Base-by-base conservation (phyloP, 148 eudicot genomes). In the Nepenthes gracilis region DNA sequence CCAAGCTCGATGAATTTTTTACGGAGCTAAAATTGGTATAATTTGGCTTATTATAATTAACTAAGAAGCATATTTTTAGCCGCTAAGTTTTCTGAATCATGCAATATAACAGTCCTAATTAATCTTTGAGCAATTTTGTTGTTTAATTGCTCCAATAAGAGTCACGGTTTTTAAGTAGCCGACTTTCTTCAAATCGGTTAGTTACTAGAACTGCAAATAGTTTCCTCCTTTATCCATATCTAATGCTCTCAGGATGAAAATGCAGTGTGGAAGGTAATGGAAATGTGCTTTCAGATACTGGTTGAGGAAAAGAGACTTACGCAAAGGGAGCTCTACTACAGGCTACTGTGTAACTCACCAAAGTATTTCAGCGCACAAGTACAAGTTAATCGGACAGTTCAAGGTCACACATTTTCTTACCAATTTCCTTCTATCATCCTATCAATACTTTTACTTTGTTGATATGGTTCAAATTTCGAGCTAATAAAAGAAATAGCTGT, bases 231-330 rank as follows among this genome's bases (percentile, higher is more conserved):
- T 43, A 10, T 33, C 52, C 2, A 45, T 6, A 2, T 49, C 12
- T 10, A 12, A 10, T 11, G 12, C 15, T 49, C 6, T 49, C 13
- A 49, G 11, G 2, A 5, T 6, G 53, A 49, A 49, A 36, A 51
- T 62, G 50, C 74, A 94, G 99, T 89, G 62, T 94, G 99, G 99
- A 94, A 86, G 80, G 83, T 89, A 64, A 86, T 89, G 93, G 87
- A 89, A 70, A 83, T 89, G 87, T 86, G 95, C 70, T 86, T 86
- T 63, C 81, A 78, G 72, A 77, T 86, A 60, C 70, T 94, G 61
- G 71, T 75, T 68, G 76, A 86, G 78, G 95, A 81, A 58, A 94
- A 94, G 80, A 85, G 79, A 74, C 80, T 94, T 36, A 94, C 97
- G 60, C 95, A 89, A 60, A 70, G 99, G 73, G 99, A 94, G 74